phyloP scores from a whole-genome alignment of 257 asterid genomes.

The Solanum arcanum region DNA sequence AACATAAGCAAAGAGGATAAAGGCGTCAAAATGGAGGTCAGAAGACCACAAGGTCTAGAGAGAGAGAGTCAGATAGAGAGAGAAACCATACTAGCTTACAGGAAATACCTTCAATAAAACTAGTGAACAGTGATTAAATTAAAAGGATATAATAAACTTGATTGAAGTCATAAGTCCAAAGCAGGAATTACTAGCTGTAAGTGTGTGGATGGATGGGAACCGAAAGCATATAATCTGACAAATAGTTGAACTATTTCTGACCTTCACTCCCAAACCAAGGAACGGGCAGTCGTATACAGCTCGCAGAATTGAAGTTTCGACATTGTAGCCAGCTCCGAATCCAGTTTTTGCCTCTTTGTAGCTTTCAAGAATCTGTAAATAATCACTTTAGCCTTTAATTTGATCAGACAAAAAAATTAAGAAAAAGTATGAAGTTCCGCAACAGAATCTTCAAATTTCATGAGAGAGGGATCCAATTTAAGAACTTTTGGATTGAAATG shows the following conservation, averaged over 20 bases:
- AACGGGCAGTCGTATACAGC: slow-evolving; percentile 83
- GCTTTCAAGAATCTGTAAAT: slow-evolving; percentile 53
- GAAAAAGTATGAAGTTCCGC: neutral
- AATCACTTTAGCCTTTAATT: slow-evolving; percentile 8
- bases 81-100: neutral
- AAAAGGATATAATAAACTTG: neutral
- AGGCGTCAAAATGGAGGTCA: neutral
- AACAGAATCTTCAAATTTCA: neutral
- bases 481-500: neutral
- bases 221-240: neutral
- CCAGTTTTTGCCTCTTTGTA: slow-evolving; percentile 67
- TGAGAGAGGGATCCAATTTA: neutral
- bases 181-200: neutral
- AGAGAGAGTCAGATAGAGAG: neutral
- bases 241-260: slow-evolving; percentile 2
- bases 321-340: slow-evolving; percentile 68
- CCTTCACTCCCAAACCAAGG: slow-evolving; percentile 62
- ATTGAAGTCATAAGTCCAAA: neutral
- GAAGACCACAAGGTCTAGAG: neutral
- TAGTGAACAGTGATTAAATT: neutral
- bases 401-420: neutral
- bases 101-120: neutral
- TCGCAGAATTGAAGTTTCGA: slow-evolving; percentile 52
- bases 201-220: neutral
- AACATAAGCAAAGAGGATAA: slow-evolving; percentile 1